A percentile compares a stretch with the other conserved stretches of the same genome.
Conservation (phyloP, 2,329 filamentous ascomycete species). For the Colletotrichum lindemuthianum region DNA sequence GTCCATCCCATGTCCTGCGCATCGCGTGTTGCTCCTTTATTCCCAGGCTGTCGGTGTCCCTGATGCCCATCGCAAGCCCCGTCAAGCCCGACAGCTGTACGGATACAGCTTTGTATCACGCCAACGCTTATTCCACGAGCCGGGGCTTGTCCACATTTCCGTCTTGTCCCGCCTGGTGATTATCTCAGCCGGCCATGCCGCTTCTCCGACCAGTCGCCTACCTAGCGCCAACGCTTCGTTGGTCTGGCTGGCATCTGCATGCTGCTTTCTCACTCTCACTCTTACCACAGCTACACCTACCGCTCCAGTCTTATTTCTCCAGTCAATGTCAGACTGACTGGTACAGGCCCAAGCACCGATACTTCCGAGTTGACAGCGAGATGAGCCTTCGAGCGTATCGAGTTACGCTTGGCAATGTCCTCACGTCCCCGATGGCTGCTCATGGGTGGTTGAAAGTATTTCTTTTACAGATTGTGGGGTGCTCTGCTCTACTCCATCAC, state of each 20-base stretch:
- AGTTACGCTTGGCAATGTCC: background rate
- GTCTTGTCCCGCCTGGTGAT: background rate
- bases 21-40: background rate
- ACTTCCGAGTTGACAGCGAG: background rate
- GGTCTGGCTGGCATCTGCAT: conserved; percentile 19
- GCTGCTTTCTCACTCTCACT: background rate
- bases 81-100: conserved; percentile 1
- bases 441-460: background rate
- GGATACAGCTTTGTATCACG: background rate
- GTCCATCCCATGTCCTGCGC: conserved; percentile 11
- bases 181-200: conserved; percentile 13
- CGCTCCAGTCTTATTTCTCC: background rate
- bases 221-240: background rate
- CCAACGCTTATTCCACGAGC: conserved; percentile 12
- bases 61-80: background rate
- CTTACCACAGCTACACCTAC: background rate
- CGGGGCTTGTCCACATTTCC: background rate
- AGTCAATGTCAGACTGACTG: background rate
- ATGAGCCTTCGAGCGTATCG: background rate
- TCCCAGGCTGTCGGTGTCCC: background rate
- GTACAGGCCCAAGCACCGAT: conserved; percentile 13
- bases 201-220: conserved; percentile 1
- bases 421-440: conserved; percentile 8
- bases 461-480: background rate
- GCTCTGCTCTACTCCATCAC: background rate